Percentiles rank a stretch among this genome's conserved stretches.
These are phyloP conservation scores for Populus tremula DNA, from an alignment of 345 rosid species.

Conservation along the genomic window DNA sequence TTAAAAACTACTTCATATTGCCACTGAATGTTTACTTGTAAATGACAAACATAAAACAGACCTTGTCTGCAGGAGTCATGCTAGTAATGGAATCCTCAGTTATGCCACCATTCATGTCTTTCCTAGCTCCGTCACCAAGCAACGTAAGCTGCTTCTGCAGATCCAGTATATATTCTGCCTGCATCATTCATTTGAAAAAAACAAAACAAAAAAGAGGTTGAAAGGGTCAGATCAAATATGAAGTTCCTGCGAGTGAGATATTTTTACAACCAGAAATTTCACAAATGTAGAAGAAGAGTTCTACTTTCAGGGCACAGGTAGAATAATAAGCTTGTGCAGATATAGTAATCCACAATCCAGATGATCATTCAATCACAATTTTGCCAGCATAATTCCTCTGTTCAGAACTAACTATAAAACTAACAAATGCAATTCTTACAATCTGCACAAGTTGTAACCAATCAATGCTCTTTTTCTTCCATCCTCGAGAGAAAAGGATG, in stretches of 20 bases:
- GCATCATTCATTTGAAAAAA: conserved; percentile 17
- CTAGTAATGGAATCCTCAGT: conserved; percentile 60
- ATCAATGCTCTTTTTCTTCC: too few relatives aligned
- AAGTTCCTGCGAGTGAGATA: not conserved
- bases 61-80: conserved; percentile 76
- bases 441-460: too few relatives aligned
- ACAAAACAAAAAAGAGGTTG: not conserved
- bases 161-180: conserved; percentile 82
- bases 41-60: conserved; percentile 19
- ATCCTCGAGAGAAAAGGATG: too few relatives aligned
- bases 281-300: not conserved
- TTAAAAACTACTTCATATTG: not conserved
- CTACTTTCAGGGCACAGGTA: not conserved
- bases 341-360: not conserved
- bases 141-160: conserved; percentile 90
- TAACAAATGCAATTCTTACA: too few relatives aligned
- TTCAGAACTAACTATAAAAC: too few relatives aligned
- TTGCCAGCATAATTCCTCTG: too few relatives aligned
- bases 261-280: not conserved
- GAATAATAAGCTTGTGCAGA: not conserved
- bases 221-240: not conserved
- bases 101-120: conserved; percentile 57
- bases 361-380: not conserved
- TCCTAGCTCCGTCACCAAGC: conserved; percentile 65
- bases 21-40: not conserved